These are phyloP conservation scores for Cladophialophora exuberans DNA, from an alignment of 2,329 filamentous ascomycete species.

Conservation along the genomic window DNA sequence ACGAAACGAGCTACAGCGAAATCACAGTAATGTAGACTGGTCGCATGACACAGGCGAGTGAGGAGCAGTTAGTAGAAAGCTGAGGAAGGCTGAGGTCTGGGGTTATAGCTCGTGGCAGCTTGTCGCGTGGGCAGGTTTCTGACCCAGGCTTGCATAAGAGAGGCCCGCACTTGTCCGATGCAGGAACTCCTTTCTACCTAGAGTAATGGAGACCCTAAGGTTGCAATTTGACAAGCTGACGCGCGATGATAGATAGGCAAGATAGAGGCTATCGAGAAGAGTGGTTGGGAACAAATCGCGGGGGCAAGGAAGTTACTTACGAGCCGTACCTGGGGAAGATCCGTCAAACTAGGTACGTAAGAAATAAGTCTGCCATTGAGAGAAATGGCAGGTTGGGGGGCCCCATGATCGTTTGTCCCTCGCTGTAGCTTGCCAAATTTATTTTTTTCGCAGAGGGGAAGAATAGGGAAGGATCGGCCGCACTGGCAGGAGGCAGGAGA, in stretches of 20 bases:
- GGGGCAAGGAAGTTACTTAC: constrained; percentile 4
- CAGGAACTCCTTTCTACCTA: constrained; percentile 8
- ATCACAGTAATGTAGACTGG: background rate
- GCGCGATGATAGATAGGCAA: constrained; percentile 5
- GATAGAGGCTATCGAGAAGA: constrained; percentile 7
- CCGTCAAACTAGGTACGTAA: background rate
- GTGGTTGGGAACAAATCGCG: constrained; percentile 2
- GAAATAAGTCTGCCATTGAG: constrained; percentile 1
- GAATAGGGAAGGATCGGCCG: background rate
- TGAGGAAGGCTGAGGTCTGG: background rate
- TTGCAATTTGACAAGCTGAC: constrained; percentile 2
- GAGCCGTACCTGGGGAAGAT: background rate
- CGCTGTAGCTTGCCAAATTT: too few species aligned
- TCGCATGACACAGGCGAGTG: background rate
- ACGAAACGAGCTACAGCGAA: background rate
- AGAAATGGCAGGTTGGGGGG: too few species aligned
- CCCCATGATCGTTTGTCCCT: too few species aligned
- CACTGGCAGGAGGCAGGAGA: background rate
- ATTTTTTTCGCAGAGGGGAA: background rate
- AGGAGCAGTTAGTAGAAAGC: background rate
- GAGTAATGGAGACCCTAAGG: background rate
- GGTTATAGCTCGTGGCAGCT: constrained; percentile 6
- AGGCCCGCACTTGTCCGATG: constrained; percentile 1
- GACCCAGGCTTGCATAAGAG: too few species aligned
- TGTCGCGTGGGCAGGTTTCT: background rate